Percentiles rank a stretch among this genome's conserved stretches.
Evolutionary conservation across 305 asterid genomes (phyloP).

Genomic region (Fraxinus sp.): DNA sequence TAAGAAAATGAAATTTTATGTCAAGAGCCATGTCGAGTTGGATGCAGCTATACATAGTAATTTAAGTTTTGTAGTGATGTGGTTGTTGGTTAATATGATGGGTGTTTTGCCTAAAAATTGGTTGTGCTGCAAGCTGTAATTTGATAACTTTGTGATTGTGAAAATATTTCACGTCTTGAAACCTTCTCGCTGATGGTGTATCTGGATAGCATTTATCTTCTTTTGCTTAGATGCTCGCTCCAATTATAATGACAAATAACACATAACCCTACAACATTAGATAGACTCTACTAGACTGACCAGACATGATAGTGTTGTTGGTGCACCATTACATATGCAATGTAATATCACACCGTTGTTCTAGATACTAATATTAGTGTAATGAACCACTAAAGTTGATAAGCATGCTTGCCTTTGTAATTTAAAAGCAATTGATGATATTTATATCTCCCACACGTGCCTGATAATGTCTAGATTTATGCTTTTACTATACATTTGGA

Average conservation of each 20-base stretch:
- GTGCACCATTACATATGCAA: background rate
- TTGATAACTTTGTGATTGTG: background rate
- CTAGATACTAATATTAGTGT: background rate
- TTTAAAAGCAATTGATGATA: background rate
- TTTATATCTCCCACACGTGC: background rate
- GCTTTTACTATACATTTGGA: background rate
- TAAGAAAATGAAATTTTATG: background rate
- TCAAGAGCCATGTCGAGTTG: background rate
- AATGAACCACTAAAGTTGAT: background rate
- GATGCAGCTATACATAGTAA: background rate
- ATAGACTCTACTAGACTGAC: background rate
- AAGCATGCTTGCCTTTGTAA: background rate
- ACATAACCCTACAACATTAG: background rate
- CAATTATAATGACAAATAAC: background rate
- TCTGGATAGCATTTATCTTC: background rate
- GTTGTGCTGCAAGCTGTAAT: background rate
- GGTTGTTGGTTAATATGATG: background rate
- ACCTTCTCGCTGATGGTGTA: background rate
- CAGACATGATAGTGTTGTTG: background rate
- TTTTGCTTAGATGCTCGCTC: background rate
- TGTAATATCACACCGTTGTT: background rate
- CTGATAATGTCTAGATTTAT: background rate
- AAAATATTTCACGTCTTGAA: background rate
- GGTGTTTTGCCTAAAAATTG: background rate
- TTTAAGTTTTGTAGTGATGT: background rate